A percentile compares a stretch with the other conserved stretches of the same genome.
Evolutionary conservation across 2,329 filamentous ascomycete genomes (phyloP).

Genomic region (Fusarium sulawesiense): DNA sequence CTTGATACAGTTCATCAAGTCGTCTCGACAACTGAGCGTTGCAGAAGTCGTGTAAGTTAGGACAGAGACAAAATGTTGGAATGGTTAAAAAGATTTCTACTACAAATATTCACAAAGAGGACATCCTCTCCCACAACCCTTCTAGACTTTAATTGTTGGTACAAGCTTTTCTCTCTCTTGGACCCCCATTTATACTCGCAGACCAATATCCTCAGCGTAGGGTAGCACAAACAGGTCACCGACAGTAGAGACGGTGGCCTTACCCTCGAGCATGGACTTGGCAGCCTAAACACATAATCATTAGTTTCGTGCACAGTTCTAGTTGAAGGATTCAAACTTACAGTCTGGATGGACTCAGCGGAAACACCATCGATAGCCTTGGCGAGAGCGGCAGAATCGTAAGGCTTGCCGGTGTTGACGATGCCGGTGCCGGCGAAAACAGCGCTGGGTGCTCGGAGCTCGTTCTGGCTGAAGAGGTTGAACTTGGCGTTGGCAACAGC

Average conservation of each 20-base stretch:
- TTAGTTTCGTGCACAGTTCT: slow-evolving; percentile 43
- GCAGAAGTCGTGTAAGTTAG: slow-evolving; percentile 5
- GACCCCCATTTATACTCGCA: slow-evolving; percentile 80
- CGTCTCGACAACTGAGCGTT: not conserved
- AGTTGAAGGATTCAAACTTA: slow-evolving; percentile 61
- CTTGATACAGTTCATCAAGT: not conserved
- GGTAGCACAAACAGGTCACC: slow-evolving; percentile 93
- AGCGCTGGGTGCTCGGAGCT: slow-evolving; percentile 81
- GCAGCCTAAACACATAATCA: slow-evolving; percentile 73
- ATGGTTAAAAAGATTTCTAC: slow-evolving; percentile 55
- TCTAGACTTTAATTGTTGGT: slow-evolving; percentile 59
- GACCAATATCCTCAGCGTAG: slow-evolving; percentile 92
- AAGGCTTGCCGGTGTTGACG: slow-evolving; percentile 82
- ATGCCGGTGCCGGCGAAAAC: slow-evolving; percentile 87
- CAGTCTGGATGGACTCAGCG: slow-evolving; percentile 84
- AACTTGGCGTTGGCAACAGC: slow-evolving; percentile 95
- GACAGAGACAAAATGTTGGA: slow-evolving; percentile 25
- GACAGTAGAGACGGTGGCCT: slow-evolving; percentile 88
- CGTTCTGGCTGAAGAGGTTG: slow-evolving; percentile 83
- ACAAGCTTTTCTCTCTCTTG: slow-evolving; percentile 54
- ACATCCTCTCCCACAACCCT: slow-evolving; percentile 50
- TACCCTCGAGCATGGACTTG: slow-evolving; percentile 86
- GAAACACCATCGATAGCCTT: slow-evolving; percentile 85
- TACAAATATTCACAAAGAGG: slow-evolving; percentile 60
- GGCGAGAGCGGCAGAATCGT: slow-evolving; percentile 83